These are phyloP conservation scores for Aspergillus cejpii DNA, from an alignment of 2,329 filamentous ascomycete species.

Conservation along the genomic window DNA sequence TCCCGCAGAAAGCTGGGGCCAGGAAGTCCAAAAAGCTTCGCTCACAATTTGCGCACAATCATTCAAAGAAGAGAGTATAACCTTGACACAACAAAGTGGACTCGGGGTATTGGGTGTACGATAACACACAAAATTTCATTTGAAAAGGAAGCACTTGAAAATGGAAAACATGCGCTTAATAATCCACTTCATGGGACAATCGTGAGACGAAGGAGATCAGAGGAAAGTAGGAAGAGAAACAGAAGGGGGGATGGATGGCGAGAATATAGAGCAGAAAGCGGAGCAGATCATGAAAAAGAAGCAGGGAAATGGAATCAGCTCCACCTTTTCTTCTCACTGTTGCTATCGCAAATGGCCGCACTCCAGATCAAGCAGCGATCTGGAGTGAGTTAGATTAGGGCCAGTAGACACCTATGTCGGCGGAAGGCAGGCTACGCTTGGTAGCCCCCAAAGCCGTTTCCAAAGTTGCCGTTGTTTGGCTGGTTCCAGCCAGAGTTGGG, in stretches of 20 bases:
- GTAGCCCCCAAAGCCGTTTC: constrained; percentile 55
- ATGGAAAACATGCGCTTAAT: constrained; percentile 32
- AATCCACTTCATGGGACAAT: constrained; percentile 33
- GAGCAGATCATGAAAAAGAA: constrained; percentile 1
- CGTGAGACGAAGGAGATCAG: constrained; percentile 17
- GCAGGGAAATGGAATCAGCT: neutral
- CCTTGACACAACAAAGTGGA: constrained; percentile 33
- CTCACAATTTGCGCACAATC: constrained; percentile 28
- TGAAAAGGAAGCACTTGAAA: constrained; percentile 34
- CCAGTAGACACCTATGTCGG: constrained; percentile 8
- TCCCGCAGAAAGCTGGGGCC: constrained; percentile 28
- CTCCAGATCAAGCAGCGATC: constrained; percentile 6
- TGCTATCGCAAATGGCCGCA: constrained; percentile 11
- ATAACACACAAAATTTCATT: constrained; percentile 40
- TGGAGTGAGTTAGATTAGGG: constrained; percentile 11
- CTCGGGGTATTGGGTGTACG: constrained; percentile 42
- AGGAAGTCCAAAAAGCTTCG: constrained; percentile 26
- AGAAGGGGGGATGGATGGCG: constrained; percentile 13
- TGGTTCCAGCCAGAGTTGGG: constrained; percentile 50
- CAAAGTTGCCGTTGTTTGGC: constrained; percentile 44
- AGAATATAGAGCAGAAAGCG: constrained; percentile 12
- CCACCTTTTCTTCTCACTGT: constrained; percentile 12
- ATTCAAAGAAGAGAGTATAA: constrained; percentile 25
- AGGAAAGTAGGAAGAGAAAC: constrained; percentile 8
- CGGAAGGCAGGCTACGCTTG: constrained; percentile 44